Conservation (phyloP, 371 early-diverging fungal genomes). For the Syncephalis fuscata region DNA sequence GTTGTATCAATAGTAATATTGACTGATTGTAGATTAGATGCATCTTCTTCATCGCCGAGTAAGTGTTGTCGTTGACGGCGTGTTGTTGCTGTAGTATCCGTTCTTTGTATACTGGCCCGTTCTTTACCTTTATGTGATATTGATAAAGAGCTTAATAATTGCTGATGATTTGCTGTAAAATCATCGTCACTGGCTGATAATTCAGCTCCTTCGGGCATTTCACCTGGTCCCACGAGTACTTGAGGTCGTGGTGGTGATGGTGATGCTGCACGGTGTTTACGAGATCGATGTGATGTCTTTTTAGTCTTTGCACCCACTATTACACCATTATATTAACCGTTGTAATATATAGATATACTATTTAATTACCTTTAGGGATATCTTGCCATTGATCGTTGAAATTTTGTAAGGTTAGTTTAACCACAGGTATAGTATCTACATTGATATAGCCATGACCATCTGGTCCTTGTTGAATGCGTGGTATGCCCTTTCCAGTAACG, state of each 20-base stretch:
- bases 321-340: background rate
- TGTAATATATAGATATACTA: background rate
- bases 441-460: constrained; percentile 20
- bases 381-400: constrained; percentile 15
- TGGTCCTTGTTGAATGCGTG: too few species aligned
- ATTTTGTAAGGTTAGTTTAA: constrained; percentile 47
- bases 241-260: constrained; percentile 22
- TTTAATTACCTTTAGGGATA: background rate
- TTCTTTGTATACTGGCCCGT: too few species aligned
- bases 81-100: too few species aligned
- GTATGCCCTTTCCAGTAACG: constrained; percentile 10
- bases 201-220: constrained; percentile 45
- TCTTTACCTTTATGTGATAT: too few species aligned
- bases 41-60: constrained; percentile 34
- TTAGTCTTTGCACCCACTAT: background rate
- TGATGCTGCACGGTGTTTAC: background rate
- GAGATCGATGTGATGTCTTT: background rate
- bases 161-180: constrained; percentile 24
- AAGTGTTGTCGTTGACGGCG: constrained; percentile 32
- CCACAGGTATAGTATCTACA: constrained; percentile 69
- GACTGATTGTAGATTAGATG: constrained; percentile 10
- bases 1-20: too few species aligned
- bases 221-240: constrained; percentile 35
- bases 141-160: too few species aligned
- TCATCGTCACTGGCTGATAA: constrained; percentile 25